Base-by-base conservation (phyloP, 2,329 filamentous ascomycete species). In the Coleophoma crateriformis region DNA sequence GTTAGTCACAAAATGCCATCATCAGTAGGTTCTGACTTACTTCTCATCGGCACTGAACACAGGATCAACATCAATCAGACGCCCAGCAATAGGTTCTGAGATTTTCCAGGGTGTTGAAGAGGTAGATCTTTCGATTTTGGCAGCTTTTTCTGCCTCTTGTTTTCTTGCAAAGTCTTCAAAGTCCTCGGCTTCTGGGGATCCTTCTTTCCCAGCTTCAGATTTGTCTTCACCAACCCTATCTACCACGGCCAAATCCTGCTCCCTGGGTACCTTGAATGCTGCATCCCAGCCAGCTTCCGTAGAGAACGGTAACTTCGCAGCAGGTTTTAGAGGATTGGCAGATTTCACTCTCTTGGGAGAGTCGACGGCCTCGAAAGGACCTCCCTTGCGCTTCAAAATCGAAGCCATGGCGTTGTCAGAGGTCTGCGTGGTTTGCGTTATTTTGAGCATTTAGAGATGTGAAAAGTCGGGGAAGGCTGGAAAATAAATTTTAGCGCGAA, bases 1-100 rank as follows among this genome's bases (percentile, higher is more conserved):
- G 46, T 57, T 48, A 59, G 52, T 42, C 53, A 33, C 10, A 49
- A 48, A 54, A 15, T 35, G 35, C 27, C 45, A 42, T 50, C n/a
- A 22, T 43, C 33, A 51, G 62, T 15, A 15, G 20, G n/a, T 10
- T 37, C n/a, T 22, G 32, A 13, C 76, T 64, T 68, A 85, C 81
- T 76, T 75, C 63, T 86, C 82, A 62, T 85, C 79, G 2, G 66
- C 63, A 3, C 78, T 78, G 56, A 86, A 74, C 40, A 85, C 76
- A 2, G 82, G 80, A 54, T 86, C 82, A 51, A 84, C 76, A 60
- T 85, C 75, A 44, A 82, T 68, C 70, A 86, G 84, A 52, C 81
- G 71, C 20, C 83, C 83, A 47, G 82, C 83, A 73, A 84, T 79
- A 12, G 83, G 78, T 56, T 78, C 77, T 4, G 82, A 84, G 20